These are phyloP conservation scores for Dipodascopsis tothii DNA, from an alignment of 805 yeast genomes.

Conservation along the genomic window DNA sequence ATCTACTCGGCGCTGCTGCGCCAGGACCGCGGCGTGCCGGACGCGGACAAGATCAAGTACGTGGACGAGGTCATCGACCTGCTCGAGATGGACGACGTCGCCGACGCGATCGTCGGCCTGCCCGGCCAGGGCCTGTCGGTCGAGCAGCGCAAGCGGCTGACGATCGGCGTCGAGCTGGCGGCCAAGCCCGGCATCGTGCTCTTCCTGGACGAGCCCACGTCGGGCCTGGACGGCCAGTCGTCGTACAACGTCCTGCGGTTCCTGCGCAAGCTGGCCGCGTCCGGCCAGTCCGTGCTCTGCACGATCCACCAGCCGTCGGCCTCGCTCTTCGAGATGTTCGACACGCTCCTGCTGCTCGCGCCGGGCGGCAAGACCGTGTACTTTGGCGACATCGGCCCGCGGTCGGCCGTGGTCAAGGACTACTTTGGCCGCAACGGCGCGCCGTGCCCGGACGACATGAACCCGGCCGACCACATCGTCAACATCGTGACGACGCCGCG, in stretches of 20 bases:
- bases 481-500: too few relatives aligned
- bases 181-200: constrained; percentile 59
- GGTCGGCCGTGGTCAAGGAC: constrained; percentile 45
- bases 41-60: constrained; percentile 54
- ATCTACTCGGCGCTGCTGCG: constrained; percentile 65
- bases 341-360: constrained; percentile 62
- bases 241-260: constrained; percentile 60
- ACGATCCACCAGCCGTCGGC: constrained; percentile 83
- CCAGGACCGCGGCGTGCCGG: constrained; percentile 53
- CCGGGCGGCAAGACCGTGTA: constrained; percentile 66
- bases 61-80: constrained; percentile 62
- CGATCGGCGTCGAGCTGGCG: constrained; percentile 66
- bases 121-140: constrained; percentile 66
- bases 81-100: constrained; percentile 60
- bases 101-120: constrained; percentile 74
- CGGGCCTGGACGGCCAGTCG: constrained; percentile 60
- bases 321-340: constrained; percentile 57
- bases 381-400: constrained; percentile 33
- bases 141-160: constrained; percentile 59
- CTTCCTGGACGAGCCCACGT: constrained; percentile 63
- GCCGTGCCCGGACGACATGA: constrained; percentile 52
- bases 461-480: constrained; percentile 71
- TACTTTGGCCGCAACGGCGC: constrained; percentile 48
- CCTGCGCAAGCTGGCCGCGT: constrained; percentile 47
- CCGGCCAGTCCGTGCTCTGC: constrained; percentile 58